Base-by-base conservation (phyloP, 2,329 filamentous ascomycete genomes). In the Sordariomycetes sp. region DNA sequence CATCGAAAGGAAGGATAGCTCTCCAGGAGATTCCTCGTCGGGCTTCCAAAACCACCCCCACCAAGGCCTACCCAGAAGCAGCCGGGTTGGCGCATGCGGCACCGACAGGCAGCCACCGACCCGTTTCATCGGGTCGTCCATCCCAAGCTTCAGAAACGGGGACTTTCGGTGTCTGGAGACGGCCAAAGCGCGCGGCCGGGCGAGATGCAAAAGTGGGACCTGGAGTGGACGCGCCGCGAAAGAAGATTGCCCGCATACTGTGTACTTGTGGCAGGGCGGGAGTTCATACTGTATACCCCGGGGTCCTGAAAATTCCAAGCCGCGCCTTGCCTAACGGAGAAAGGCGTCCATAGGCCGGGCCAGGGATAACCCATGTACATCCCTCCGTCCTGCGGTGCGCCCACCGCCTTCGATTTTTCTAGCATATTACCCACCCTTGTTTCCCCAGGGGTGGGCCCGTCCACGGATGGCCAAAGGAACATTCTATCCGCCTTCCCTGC, bases 401-500 rank as follows among this genome's bases (percentile, higher is more conserved):
- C 46, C 46, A 50, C 46, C 20, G 43, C 46, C 12, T 11, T 24
- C 22, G 20, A 50, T 22, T 50, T 50, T 50, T 50, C 46, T 8
- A 50, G 4, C 37, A 46, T n/a, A 40, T 24, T 55, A 55, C 54
- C 40, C 25, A 57, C 55, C 40, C 20, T 25, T 28, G 24, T 24
- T 32, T 16, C 22, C 56, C 14, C 34, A 48, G 40, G 40, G 18
- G 12, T 40, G 16, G 22, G 16, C 56, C n/a, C 28, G 25, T 32
- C 32, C 46, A 53, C 40, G 34, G 4, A 24, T 11, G 22, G 35
- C 22, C 50, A 53, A 58, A 52, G 50, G 61, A 62, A 62, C 37
- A 48, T 61, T 62, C 59, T 54, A 43, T 58, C 53, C 58, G 32
- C 54, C 53, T 62, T 57, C 61, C 58, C 59, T 46, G 50, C 40